Evolutionary conservation across 495 filamentous ascomycete species (phyloP).

Genomic region (Terfezia claveryi): DNA sequence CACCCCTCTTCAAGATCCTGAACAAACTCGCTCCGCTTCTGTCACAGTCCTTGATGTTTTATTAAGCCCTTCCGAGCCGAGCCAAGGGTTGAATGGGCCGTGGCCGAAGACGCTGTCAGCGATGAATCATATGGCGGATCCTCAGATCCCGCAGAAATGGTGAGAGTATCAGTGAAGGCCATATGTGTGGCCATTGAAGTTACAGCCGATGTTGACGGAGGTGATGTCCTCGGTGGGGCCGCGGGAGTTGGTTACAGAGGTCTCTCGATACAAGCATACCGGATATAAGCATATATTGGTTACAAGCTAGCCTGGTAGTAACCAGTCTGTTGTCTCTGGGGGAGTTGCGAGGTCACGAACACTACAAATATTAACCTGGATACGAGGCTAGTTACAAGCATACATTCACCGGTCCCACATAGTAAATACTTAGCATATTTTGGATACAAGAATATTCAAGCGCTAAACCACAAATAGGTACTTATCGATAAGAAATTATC

Average conservation of each 20-base stretch:
- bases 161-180: neutral
- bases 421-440: too few species aligned
- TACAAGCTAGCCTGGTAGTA: too few species aligned
- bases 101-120: constrained; percentile 6
- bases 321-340: too few species aligned
- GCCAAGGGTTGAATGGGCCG: constrained; percentile 4
- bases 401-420: too few species aligned
- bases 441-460: too few species aligned
- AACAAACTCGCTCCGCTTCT: constrained; percentile 16
- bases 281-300: too few species aligned
- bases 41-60: constrained; percentile 2
- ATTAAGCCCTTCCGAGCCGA: constrained; percentile 18
- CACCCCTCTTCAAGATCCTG: constrained; percentile 18
- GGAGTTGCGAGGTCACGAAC: too few species aligned
- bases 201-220: neutral
- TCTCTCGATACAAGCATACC: too few species aligned
- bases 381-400: too few species aligned
- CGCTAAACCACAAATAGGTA: too few species aligned
- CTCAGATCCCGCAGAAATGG: neutral
- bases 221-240: neutral
- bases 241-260: neutral
- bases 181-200: neutral
- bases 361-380: too few species aligned
- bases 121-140: neutral
- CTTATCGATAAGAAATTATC: too few species aligned